phyloP scores from a whole-genome alignment of 345 rosid species.

The Rhodomyrtus tomentosa region DNA sequence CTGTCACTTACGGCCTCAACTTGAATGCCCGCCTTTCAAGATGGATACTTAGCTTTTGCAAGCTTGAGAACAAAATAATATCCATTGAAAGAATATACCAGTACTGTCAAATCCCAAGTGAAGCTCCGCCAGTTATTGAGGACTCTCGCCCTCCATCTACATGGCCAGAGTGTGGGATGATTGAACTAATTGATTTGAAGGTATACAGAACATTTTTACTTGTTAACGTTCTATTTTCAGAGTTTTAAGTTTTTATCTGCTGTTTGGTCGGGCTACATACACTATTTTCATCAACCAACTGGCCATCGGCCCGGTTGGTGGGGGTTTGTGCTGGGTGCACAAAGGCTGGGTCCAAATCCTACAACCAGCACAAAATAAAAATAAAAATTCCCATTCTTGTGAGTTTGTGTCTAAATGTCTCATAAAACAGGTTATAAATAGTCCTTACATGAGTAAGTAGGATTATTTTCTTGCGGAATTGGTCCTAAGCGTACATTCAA shows the following conservation, averaged over 20 bases:
- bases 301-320: neutral
- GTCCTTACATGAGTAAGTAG: neutral
- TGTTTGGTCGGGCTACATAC: neutral
- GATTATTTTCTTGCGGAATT: neutral
- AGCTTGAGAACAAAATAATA: conserved; percentile 95
- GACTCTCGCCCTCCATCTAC: conserved; percentile 53
- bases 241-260: neutral
- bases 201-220: conserved; percentile 27
- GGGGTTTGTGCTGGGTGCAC: neutral
- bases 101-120: conserved; percentile 79
- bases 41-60: conserved; percentile 99
- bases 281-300: neutral
- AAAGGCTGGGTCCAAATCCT: neutral
- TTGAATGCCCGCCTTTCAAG: conserved; percentile 92
- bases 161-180: conserved; percentile 86
- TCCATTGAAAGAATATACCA: conserved; percentile 97
- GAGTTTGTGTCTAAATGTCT: neutral
- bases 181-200: conserved; percentile 80
- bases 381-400: neutral
- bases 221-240: neutral
- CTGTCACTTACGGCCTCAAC: conserved; percentile 97
- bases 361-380: neutral
- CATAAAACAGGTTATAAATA: neutral
- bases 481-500: neutral
- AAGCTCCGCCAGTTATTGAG: conserved; percentile 63